These are phyloP conservation scores for Lophium mytilinum DNA, from an alignment of 495 filamentous ascomycete genomes.

Conservation along the genomic window DNA sequence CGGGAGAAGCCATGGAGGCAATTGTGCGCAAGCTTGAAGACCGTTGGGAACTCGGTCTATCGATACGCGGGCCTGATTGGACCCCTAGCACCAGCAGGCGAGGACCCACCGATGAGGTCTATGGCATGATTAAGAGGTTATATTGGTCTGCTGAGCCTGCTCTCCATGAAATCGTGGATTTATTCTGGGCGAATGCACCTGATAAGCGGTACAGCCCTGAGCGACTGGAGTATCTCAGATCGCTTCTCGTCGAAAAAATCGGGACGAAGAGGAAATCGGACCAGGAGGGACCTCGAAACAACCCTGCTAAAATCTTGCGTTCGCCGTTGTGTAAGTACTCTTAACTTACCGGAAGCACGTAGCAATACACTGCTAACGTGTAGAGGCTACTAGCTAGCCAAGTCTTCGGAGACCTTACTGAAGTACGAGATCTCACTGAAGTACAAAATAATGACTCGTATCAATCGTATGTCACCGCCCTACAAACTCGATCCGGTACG, in stretches of 20 bases:
- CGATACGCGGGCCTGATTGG: neutral
- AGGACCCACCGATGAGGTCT: neutral
- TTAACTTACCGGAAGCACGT: neutral
- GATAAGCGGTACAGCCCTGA: neutral
- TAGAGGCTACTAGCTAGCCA: neutral
- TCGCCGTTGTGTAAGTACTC: neutral
- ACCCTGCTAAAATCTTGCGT: neutral
- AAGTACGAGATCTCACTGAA: neutral
- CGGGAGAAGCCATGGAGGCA: neutral
- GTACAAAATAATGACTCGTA: neutral
- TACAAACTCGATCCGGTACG: neutral
- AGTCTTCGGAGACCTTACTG: neutral
- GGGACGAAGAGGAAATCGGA: neutral
- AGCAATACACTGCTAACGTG: neutral
- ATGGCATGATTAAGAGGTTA: conserved; percentile 6
- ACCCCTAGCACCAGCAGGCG: conserved; percentile 2
- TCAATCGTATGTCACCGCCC: neutral
- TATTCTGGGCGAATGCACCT: neutral
- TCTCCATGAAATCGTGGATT: neutral
- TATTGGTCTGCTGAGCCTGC: neutral
- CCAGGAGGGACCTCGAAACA: neutral
- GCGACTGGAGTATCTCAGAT: neutral
- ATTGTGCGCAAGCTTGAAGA: conserved; percentile 5
- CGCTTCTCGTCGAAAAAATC: neutral
- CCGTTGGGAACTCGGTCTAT: conserved; percentile 1